Evolutionary conservation across 108 stramenopile genomes (phyloP), one percentile per base, ranked within the genome.

Genomic region (Craspedostauros australis): DNA sequence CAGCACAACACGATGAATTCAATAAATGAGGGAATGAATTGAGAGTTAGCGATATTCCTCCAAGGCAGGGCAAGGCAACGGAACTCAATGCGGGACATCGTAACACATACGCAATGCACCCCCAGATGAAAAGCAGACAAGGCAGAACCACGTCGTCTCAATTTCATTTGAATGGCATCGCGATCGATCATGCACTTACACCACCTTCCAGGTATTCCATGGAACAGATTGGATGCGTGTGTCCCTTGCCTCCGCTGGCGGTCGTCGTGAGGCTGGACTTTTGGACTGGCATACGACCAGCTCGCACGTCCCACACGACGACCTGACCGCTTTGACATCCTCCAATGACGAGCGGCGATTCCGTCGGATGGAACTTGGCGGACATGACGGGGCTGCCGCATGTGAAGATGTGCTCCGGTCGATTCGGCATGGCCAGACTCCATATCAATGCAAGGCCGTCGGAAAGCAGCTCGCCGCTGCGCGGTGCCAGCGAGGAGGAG

Each of bases 391-490:
- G 86, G 70, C 83, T 83, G 9, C 86, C 86, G 44, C 84, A 77
- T 3, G 83, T 87, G 52, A 91, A 91, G 0, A 91, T 70, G 42
- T 91, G 86, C 65, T 91, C 90, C 21, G 90, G 90, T 45, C 90
- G 78, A 26, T 63, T 39, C 19, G 90, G 86, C 81, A 91, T 83
- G 43, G 84, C 64, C 42, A 91, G 58, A 55, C 80, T 91, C 77
- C 86, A 91, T 24, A 91, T 69, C 27, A 86, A 64, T 0, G 84
- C 76, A 25, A 91, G 66, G 0, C 90, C 90, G 47, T 87, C 86
- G 31, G 70, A 72, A 54, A 45, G 57, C 42, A 73, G 46, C 42
- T 82, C 73, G 19, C 71, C 69, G 50, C 33, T 69, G 4, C 73
- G 68, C 3, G 80, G 75, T 31, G 70, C 60, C 29, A 82, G 57